These are phyloP conservation scores for Psilocybe azurescens DNA, from an alignment of 768 basidiomycete species.

Conservation along the genomic window DNA sequence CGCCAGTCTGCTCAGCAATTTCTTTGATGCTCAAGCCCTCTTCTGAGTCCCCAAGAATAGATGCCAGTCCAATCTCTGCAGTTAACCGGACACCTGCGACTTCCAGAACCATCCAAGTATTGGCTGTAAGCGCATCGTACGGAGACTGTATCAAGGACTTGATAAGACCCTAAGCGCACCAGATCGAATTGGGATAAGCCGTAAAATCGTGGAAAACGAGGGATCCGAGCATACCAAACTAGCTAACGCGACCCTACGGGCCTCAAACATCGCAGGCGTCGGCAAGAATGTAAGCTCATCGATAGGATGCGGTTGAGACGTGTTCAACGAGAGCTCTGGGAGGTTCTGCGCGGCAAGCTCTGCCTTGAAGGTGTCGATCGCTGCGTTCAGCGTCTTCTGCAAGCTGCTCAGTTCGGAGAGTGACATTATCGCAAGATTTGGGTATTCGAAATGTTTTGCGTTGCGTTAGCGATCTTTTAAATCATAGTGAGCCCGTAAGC, in stretches of 20 bases:
- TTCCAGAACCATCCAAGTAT: constrained; percentile 39
- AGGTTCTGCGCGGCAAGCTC: constrained; percentile 40
- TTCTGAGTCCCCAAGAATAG: constrained; percentile 38
- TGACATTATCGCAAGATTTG: neutral
- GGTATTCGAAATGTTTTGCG: neutral
- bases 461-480: neutral
- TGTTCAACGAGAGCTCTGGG: constrained; percentile 39
- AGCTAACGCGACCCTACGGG: constrained; percentile 38
- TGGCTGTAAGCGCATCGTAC: constrained; percentile 39
- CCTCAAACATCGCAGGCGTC: constrained; percentile 41
- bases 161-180: constrained; percentile 33
- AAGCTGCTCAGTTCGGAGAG: constrained; percentile 43
- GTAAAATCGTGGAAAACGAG: neutral
- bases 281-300: constrained; percentile 42
- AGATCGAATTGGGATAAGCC: neutral
- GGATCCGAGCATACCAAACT: constrained; percentile 30
- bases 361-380: constrained; percentile 43
- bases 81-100: constrained; percentile 37
- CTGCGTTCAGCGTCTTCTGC: constrained; percentile 42
- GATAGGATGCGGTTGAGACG: constrained; percentile 40
- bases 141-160: constrained; percentile 41
- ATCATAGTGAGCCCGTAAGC: neutral
- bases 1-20: constrained; percentile 37
- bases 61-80: constrained; percentile 39
- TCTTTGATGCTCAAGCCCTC: constrained; percentile 38